These are phyloP conservation scores for Tarenaya hassleriana DNA, from an alignment of 345 rosid species.

Conservation along the genomic window DNA sequence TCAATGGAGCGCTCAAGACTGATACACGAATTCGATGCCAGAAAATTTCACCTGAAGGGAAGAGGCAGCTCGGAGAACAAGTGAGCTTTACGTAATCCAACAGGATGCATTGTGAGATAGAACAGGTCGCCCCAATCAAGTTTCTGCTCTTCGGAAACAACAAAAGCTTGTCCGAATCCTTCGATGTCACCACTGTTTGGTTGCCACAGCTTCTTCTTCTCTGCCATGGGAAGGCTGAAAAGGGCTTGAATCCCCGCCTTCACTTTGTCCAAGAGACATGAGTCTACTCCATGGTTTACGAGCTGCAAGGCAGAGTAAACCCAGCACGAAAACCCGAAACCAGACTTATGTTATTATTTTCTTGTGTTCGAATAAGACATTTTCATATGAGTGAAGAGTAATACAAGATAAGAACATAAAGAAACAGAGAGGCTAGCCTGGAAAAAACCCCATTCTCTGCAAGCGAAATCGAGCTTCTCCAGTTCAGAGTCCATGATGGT, in stretches of 20 bases:
- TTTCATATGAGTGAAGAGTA: neutral
- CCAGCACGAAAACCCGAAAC: no score
- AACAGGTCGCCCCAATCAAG: conserved; percentile 36
- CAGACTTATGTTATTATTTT: no score
- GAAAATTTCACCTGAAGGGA: conserved; percentile 24
- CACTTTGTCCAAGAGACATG: conserved; percentile 20
- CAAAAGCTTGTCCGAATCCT: conserved; percentile 33
- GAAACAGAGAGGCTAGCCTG: no score
- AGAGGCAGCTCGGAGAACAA: conserved; percentile 34
- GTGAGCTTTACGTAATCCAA: conserved; percentile 24
- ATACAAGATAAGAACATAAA: no score
- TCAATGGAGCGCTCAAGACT: no score
- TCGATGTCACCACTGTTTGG: conserved; percentile 19
- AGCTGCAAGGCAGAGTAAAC: conserved; percentile 21
- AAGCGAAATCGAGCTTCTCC: conserved; percentile 41
- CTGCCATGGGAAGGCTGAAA: conserved; percentile 31
- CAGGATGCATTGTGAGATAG: conserved; percentile 20
- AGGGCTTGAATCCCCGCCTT: conserved; percentile 25
- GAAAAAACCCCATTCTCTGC: conserved; percentile 56
- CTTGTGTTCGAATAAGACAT: neutral
- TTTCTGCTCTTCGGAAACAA: conserved; percentile 31
- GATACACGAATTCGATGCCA: neutral
- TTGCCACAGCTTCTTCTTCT: conserved; percentile 28
- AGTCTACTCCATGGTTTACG: conserved; percentile 29
- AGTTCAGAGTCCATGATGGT: conserved; percentile 15